Base-by-base conservation (phyloP, 2,329 filamentous ascomycete genomes). In the Calonectria multiphialidica region DNA sequence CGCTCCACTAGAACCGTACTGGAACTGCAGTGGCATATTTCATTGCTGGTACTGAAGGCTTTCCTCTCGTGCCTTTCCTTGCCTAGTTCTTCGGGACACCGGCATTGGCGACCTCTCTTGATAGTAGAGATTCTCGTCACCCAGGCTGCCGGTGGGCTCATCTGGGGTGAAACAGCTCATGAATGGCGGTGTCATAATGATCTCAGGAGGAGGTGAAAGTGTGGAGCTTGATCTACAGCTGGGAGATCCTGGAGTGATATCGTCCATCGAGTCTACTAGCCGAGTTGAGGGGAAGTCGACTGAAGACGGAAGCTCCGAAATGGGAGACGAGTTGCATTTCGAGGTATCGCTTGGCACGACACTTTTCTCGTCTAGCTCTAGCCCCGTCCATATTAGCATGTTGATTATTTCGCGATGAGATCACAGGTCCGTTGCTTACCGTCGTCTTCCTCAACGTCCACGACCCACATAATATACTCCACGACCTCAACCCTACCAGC, bases 391-490 rank as follows among this genome's bases (percentile, higher is more conserved):
- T 10, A 45, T 35, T 57, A 4, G 30, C 33, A 28, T 55, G 33
- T 2, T 23, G 16, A 23, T 25, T 18, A 12, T 18, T 28, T 40
- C 8, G 12, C 33, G 16, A 18, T 40, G 12, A 50, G 15, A 18
- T 59, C 33, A 18, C 3, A 18, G 13, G 9, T 13, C 12, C 25
- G 59, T 9, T 33, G 21, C 59, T 67, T 69, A 78, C 77, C 72
- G 35, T 45, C 18, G 15, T 37, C 44, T 2, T 55, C 44, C 10
- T 59, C 61, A 50, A 69, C 61, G 25, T 57, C 68, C 40, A 59
- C 68, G 59, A 77, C 69, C 76, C 75, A 80, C 72, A 78, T 74
- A 37, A 72, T 73, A 61, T 77, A 80, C 59, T 80, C 76, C 23
- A 80, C 71, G 13, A 80, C 59, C 67, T 80, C 79, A 9, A 80